These are phyloP conservation scores for Scleroderma bovista DNA, from an alignment of 768 basidiomycete genomes.

Conservation along the genomic window DNA sequence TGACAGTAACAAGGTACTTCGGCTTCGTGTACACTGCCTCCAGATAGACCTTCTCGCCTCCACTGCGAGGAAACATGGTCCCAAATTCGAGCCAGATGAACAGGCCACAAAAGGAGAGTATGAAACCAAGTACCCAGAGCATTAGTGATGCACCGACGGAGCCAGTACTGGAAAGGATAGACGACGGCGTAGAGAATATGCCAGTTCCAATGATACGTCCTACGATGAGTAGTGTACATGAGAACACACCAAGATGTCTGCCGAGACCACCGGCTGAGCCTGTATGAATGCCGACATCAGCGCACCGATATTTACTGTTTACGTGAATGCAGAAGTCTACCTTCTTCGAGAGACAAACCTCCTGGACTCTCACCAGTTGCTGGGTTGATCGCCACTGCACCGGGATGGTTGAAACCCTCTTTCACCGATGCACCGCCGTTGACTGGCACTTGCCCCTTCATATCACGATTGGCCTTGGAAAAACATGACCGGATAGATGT, in stretches of 20 bases:
- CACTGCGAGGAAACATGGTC: conserved; percentile 57
- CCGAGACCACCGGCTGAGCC: conserved; percentile 53
- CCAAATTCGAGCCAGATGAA: conserved; percentile 64
- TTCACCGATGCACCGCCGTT: not conserved
- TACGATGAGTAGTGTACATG: conserved; percentile 52
- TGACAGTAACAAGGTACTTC: conserved; percentile 41
- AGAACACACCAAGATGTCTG: conserved; percentile 50
- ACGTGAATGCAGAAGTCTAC: conserved; percentile 14
- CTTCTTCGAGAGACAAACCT: conserved; percentile 46
- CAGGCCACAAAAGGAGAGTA: conserved; percentile 51
- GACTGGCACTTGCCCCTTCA: no score
- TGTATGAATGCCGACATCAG: conserved; percentile 8
- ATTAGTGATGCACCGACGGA: conserved; percentile 57
- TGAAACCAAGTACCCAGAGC: conserved; percentile 59
- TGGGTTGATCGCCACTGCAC: not conserved
- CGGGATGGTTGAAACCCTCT: not conserved
- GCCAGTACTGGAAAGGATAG: conserved; percentile 50
- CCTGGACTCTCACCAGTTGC: conserved; percentile 32
- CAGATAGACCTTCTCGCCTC: conserved; percentile 60
- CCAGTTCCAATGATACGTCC: conserved; percentile 58
- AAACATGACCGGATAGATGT: no score
- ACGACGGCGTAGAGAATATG: conserved; percentile 58
- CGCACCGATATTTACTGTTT: no score
- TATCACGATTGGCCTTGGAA: no score
- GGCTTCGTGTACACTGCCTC: conserved; percentile 50